Conservation (phyloP, 176 grass and related monocot genomes). For the Tuctoria greenei region DNA sequence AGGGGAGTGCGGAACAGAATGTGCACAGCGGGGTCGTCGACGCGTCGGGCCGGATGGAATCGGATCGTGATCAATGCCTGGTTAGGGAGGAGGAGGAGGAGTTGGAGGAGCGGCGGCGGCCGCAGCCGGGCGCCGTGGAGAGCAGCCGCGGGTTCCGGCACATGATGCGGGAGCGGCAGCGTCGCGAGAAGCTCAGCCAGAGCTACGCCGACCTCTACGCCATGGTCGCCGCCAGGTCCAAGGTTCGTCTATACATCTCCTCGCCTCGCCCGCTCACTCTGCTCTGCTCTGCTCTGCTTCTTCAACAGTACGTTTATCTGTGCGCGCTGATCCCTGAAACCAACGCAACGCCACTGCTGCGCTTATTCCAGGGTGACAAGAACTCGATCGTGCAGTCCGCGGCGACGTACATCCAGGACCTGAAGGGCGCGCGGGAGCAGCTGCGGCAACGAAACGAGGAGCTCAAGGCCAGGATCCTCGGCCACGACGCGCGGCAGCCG, state of each 20-base stretch:
- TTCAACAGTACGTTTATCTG: neutral
- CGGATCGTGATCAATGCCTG: neutral
- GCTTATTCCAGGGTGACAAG: constrained; percentile 54
- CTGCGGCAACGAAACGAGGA: constrained; percentile 56
- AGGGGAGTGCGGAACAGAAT: neutral
- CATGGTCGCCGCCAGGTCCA: constrained; percentile 68
- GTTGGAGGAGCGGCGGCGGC: too few relatives aligned
- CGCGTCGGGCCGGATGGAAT: constrained; percentile 33
- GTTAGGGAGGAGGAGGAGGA: neutral
- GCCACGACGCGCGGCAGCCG: constrained; percentile 43
- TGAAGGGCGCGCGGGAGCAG: constrained; percentile 51
- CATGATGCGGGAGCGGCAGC: constrained; percentile 96
- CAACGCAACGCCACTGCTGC: too few relatives aligned
- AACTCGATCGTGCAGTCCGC: constrained; percentile 84
- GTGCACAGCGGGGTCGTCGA: constrained; percentile 27
- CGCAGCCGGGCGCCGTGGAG: constrained; percentile 30
- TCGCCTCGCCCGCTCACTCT: neutral
- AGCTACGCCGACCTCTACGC: constrained; percentile 87
- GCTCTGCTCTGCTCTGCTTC: too few relatives aligned
- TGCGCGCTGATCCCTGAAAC: neutral
- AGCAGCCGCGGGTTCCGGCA: constrained; percentile 83
- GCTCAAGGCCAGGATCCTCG: constrained; percentile 57
- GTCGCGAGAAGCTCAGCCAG: constrained; percentile 95
- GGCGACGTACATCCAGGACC: constrained; percentile 60
- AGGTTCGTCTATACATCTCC: constrained; percentile 46